A percentile compares a stretch with the other conserved stretches of the same genome.
These are phyloP conservation scores for Rhododendron henanense DNA, from an alignment of 148 eudicot species.

Conservation along the genomic window DNA sequence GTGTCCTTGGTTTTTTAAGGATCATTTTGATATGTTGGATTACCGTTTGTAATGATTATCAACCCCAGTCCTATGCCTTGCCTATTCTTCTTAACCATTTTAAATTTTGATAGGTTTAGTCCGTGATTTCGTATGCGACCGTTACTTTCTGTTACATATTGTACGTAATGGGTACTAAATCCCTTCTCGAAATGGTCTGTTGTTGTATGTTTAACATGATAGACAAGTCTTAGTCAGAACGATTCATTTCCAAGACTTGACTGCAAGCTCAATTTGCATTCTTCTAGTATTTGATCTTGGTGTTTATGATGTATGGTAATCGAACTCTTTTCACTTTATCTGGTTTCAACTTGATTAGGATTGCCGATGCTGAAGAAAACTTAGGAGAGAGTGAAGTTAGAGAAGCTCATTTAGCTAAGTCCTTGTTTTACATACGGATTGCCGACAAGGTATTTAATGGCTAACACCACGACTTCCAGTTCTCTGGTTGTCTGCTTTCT, in stretches of 20 bases:
- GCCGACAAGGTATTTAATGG: conserved; percentile 62
- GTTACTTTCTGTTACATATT: neutral
- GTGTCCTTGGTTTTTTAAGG: neutral
- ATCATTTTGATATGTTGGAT: neutral
- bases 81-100: neutral
- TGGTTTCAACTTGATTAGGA: conserved; percentile 40
- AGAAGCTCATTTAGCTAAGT: conserved; percentile 97
- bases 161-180: neutral
- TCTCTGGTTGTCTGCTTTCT: neutral
- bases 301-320: neutral
- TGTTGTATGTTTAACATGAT: neutral
- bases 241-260: neutral
- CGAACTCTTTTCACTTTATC: neutral
- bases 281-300: neutral
- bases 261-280: neutral
- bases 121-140: no score
- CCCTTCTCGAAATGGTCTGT: neutral
- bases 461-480: neutral
- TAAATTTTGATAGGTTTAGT: neutral
- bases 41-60: neutral
- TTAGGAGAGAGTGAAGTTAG: conserved; percentile 98
- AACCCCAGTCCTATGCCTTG: neutral
- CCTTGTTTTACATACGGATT: conserved; percentile 67
- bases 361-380: conserved; percentile 97
- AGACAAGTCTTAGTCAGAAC: neutral